Evolutionary conservation across 1,284 basidiomycete species (phyloP), one percentile per base, ranked within the genome.

Genomic region (Ganoderma leucocontextum): DNA sequence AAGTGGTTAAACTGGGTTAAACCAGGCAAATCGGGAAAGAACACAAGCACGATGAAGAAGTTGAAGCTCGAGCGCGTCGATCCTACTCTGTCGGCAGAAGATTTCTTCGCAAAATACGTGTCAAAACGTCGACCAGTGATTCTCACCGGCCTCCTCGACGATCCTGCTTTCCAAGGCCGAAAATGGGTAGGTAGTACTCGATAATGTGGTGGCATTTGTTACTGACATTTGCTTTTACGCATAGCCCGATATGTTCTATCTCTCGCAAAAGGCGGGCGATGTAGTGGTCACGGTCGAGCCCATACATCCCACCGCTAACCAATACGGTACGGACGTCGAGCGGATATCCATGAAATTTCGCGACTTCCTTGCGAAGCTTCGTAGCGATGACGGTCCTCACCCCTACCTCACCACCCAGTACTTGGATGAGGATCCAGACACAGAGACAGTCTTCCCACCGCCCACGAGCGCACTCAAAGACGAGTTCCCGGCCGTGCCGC

Each of bases 331-430:
- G 19, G 77, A 76, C 62, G 73, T 78, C 12, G 72, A 78, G 60
- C 73, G 79, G 15, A 59, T 77, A 4, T 60, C 74, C 0, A 74
- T 76, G 71, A 63, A 66, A 3, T 79, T 80, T 70, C 68, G 70
- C 36, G 76, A 78, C 0, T 79, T 79, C 60, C 67, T 79, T 4
- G 17, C 49, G 15, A 74, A 75, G 3, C 68, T 78, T 35, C 33
- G 70, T 25, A 66, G 22, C 2, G 70, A 75, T 1, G 66, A 72
- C 3, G 77, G 75, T 2, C 75, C 77, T 0, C 62, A 76, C 29
- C 74, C 74, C 12, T 80, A 80, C 62, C 73, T 80, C 15, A 80
- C 79, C 22, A 80, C 79, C 2, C 78, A 80, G 63, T 80, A 80
- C 59, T 73, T 78, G 0, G 77, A 76, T 7, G 74, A 76, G 35